phyloP scores from a whole-genome alignment of 2,329 filamentous ascomycete species.

The Diplodia corticola region DNA sequence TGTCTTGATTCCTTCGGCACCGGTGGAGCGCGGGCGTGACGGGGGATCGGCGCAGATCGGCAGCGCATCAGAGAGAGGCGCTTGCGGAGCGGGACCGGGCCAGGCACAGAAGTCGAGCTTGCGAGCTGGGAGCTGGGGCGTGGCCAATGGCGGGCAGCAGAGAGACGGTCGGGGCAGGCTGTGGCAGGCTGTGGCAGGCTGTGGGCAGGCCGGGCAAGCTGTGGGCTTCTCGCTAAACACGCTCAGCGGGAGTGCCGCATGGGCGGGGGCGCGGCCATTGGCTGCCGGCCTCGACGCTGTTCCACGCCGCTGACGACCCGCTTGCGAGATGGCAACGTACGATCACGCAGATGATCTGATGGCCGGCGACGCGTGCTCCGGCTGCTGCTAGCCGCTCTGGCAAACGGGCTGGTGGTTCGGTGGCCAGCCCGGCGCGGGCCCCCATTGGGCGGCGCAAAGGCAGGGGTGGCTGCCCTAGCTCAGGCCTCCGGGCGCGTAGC shows the following conservation, averaged over 20 bases:
- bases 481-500: neutral
- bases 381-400: constrained; percentile 12
- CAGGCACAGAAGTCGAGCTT: neutral
- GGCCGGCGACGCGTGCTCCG: neutral
- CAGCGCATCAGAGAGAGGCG: neutral
- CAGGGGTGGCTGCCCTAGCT: neutral
- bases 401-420: neutral
- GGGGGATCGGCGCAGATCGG: neutral
- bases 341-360: neutral
- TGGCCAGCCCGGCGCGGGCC: neutral
- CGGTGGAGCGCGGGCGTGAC: neutral
- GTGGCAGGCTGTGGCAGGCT: too few species aligned
- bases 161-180: too few species aligned
- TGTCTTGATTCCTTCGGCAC: neutral
- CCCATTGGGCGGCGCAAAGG: neutral
- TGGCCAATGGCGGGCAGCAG: too few species aligned
- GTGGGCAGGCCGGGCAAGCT: too few species aligned
- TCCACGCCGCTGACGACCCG: neutral
- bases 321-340: neutral
- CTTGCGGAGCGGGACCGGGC: neutral
- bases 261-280: neutral
- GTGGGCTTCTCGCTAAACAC: neutral
- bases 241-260: neutral
- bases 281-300: too few species aligned
- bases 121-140: too few species aligned